Base-by-base conservation (phyloP, 2,329 filamentous ascomycete species). In the Diplodia intermedia region DNA sequence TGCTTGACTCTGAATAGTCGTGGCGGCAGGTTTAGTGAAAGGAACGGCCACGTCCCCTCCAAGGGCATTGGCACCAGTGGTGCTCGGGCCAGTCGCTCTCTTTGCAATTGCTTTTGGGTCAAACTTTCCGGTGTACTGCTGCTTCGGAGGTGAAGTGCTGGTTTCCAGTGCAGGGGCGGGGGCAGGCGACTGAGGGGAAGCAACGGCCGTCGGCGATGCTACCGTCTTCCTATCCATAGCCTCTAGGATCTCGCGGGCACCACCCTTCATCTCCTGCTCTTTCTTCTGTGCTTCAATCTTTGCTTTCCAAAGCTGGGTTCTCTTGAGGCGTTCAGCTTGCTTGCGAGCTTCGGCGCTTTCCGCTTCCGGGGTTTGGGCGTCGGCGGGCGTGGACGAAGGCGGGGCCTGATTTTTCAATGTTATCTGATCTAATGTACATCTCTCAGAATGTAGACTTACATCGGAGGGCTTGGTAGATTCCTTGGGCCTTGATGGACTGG, bases 51-150 rank as follows among this genome's bases (percentile, higher is more conserved):
- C 78, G 77, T 88, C 86, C 66, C 80, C 84, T 68, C 86, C 87
- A 68, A 89, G 79, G 52, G 86, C 79, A 75, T 86, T 81, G 66
- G 85, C 79, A 53, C 86, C 82, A 62, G 85, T 84, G 38, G 88
- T 83, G 52, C 86, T 82, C 38, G 87, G 85, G 52, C 89, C 86
- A 23, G 18, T 47, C 7, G 90, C 86, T 77, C 92, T 95, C 79
- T 94, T 96, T 50, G 88, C 90, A 72, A 95, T 93, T 23, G 89
- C 90, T 79, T 97, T 97, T 5, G 92, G 91, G 73, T 96, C 91
- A 74, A 95, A 94, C 78, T 95, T 96, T 73, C 91, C 90, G 70
- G 89, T 85, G 75, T 93, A 92, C 14, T 88, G 82, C 85, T 38
- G 86, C 81, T 43, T 74, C 69, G 62, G 49, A 23, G 62, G 33